Base-by-base conservation (phyloP, 2,329 filamentous ascomycete species). In the Aaosphaeria arxii region DNA sequence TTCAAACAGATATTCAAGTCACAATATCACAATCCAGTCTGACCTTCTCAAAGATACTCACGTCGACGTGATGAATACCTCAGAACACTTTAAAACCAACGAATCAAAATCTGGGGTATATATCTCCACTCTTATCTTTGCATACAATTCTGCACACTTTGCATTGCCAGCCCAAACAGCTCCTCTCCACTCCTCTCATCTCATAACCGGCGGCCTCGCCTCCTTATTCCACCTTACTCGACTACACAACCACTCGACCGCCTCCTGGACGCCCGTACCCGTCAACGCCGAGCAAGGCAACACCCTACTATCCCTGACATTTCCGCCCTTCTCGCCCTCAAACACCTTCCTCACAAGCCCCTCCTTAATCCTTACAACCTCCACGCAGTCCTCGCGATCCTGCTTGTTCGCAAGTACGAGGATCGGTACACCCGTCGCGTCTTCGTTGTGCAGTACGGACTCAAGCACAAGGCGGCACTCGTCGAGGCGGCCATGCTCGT, bases 151-250 rank as follows among this genome's bases (percentile, higher is more conserved):
- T 3, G 17, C 17, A 24, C 17, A 24, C 17, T 24, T 24, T 24
- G 17, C 17, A 24, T 24, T 24, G 17, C 17, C 17, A 24, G 17
- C 17, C 17, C 17, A 24, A 24, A 24, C 17, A 24, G 17, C 17
- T 24, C 17, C 17, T 24, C 17, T 24, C 3, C 17, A 2, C 17
- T 24, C 17, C 17, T 24, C 17, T 24, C 17, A 97, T 74, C 91
- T 82, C 91, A 96, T 96, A 45, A 95, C 85, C 2, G 94, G 94
- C 53, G 92, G 91, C 52, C 94, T 80, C 4, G 84, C 86, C 71
- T 96, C 92, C 74, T 94, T 96, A 69, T 97, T 97, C 90, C 94
- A 97, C 71, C 89, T 91, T 30, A 97, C 90, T 52, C 94, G 79
- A 57, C 86, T 92, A 66, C 89, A 85, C 50, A 99, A 77, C 94